These are phyloP conservation scores for Lycium barbarum DNA, from an alignment of 257 asterid species.

Conservation along the genomic window DNA sequence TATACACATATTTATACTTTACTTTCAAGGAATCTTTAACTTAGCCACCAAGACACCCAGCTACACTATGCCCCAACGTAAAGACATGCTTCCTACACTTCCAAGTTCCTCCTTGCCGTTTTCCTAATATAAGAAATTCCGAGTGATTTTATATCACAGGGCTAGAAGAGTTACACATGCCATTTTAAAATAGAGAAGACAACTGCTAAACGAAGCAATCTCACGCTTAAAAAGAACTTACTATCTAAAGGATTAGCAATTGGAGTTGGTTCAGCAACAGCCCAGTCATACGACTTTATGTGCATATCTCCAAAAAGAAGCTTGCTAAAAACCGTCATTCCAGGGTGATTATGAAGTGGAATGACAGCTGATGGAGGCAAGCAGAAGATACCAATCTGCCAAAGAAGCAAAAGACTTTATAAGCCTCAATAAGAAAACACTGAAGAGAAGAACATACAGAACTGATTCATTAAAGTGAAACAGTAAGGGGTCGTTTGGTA, in stretches of 20 bases:
- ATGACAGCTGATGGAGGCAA: slow-evolving; percentile 86
- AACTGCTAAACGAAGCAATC: not conserved
- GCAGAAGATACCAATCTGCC: slow-evolving; percentile 91
- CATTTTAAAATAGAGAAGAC: not conserved
- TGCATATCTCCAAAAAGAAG: slow-evolving; percentile 93
- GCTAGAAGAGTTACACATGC: not conserved
- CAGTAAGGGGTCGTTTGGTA: not conserved
- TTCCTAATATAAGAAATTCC: too few species aligned
- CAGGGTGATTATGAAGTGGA: slow-evolving; percentile 95
- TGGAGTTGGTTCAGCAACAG: slow-evolving; percentile 34
- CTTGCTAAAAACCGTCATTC: slow-evolving; percentile 93
- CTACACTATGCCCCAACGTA: not conserved
- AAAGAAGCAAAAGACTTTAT: not conserved
- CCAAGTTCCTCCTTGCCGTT: too few species aligned
- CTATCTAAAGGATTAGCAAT: slow-evolving; percentile 42
- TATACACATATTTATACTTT: not conserved
- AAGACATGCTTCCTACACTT: not conserved
- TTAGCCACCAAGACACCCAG: too few species aligned
- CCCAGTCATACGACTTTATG: slow-evolving; percentile 83
- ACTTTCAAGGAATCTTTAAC: not conserved
- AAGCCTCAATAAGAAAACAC: not conserved
- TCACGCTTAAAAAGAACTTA: slow-evolving; percentile 36
- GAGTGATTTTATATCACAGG: not conserved
- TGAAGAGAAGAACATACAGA: not conserved
- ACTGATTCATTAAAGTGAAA: not conserved